Base-by-base conservation (phyloP, 1,284 basidiomycete species). In the Xerocomus nothofagi region DNA sequence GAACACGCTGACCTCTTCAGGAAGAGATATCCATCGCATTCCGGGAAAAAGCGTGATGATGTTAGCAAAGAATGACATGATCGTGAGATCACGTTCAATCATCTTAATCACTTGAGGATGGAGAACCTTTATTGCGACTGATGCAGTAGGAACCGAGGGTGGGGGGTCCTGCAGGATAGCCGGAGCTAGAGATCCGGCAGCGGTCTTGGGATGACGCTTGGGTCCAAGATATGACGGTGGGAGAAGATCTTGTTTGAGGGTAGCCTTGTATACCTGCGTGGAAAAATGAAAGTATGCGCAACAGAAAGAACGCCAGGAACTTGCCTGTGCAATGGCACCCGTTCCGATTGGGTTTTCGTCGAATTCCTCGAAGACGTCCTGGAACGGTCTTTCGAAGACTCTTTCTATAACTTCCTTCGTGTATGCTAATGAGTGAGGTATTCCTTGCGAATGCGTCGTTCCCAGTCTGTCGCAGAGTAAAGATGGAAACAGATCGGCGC, bases 261-360 rank as follows among this genome's bases (percentile, higher is more conserved):
- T 89, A 17, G 91, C 95, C 56, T 86, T 83, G 70, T 98, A 97
- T 4, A 93, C 91, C 86, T 90, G 49, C 14, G 50, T 30, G 20
- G 39, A 40, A 39, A 37, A 51, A 26, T 52, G 34, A 29, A 26
- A 26, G 41, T 26, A 41, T 44, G 4, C 34, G 27, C 17, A n/a
- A n/a, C 4, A 31, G 41, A 21, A 32, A 42, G 12, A 34, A 40
- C n/a, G 30, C 18, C 6, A 33, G n/a, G 30, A 31, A 65, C 74
- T 46, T 57, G 91, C 93, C 72, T 99, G 96, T 4, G 94, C 97
- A 48, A 99, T 98, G 6, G 97, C 96, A 36, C 97, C 97, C n/a
- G 91, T 91, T 5, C 97, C 97, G 49, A 99, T 94, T 1, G 97
- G 95, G 26, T 71, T 77, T 51, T 86, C 78, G 39, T 91, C 84